phyloP scores from a whole-genome alignment of 352 stramenopile species.

The Pythium oligandrum region DNA sequence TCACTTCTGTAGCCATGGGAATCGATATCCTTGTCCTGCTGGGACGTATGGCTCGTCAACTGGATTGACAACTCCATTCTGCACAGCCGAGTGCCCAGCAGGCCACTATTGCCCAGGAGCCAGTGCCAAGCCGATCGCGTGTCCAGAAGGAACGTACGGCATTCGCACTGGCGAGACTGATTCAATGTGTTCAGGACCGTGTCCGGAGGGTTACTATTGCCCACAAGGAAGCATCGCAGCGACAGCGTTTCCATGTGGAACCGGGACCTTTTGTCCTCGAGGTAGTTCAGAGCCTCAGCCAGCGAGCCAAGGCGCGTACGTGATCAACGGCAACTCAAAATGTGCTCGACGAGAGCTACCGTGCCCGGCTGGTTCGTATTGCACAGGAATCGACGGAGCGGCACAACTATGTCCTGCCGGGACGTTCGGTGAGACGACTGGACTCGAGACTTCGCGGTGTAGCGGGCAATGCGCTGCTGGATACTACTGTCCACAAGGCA shows the following conservation, averaged over 20 bases:
- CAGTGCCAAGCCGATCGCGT: slow-evolving; percentile 24
- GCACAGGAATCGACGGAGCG: slow-evolving; percentile 26
- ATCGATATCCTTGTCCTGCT: slow-evolving; percentile 32
- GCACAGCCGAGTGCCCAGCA: slow-evolving; percentile 41
- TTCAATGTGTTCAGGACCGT: slow-evolving; percentile 51
- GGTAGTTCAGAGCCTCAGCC: slow-evolving; percentile 23
- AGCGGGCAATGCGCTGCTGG: slow-evolving; percentile 44
- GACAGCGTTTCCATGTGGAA: slow-evolving; percentile 31
- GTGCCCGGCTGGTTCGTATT: slow-evolving; percentile 48
- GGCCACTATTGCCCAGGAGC: slow-evolving; percentile 55
- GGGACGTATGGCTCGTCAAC: slow-evolving; percentile 38
- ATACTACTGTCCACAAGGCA: slow-evolving; percentile 55
- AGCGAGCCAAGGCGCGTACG: slow-evolving; percentile 21
- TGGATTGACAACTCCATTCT: slow-evolving; percentile 23
- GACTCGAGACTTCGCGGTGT: slow-evolving; percentile 36
- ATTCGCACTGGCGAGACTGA: slow-evolving; percentile 26
- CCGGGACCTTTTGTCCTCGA: slow-evolving; percentile 31
- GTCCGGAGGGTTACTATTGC: slow-evolving; percentile 58
- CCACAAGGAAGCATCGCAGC: slow-evolving; percentile 41
- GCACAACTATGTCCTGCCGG: slow-evolving; percentile 44
- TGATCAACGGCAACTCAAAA: slow-evolving; percentile 28
- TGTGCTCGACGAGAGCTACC: slow-evolving; percentile 6
- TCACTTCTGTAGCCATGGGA: slow-evolving; percentile 54
- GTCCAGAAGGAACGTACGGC: slow-evolving; percentile 57
- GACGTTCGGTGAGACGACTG: slow-evolving; percentile 47